These are phyloP conservation scores for Poronia punctata DNA, from an alignment of 495 filamentous ascomycete species.

Conservation along the genomic window DNA sequence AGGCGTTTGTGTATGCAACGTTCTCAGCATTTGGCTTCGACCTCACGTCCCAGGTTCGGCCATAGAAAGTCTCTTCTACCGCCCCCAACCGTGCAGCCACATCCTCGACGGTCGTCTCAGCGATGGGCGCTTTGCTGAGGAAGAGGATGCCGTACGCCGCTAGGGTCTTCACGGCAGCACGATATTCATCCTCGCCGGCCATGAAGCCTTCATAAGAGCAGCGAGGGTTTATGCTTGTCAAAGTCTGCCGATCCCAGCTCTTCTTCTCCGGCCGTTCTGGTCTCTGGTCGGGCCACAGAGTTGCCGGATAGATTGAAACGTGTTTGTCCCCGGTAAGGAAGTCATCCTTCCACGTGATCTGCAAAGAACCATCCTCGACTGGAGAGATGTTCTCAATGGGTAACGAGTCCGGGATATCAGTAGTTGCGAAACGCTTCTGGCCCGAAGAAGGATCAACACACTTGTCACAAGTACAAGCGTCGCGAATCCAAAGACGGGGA, in stretches of 20 bases:
- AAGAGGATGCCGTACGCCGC: conserved; percentile 64
- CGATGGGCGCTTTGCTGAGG: conserved; percentile 58
- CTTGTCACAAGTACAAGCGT: conserved; percentile 60
- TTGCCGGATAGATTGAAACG: conserved; percentile 12
- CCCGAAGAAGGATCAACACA: conserved; percentile 75
- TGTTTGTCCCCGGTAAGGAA: conserved; percentile 12
- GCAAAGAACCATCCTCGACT: conserved; percentile 35
- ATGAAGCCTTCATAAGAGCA: conserved; percentile 67
- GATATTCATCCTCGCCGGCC: conserved; percentile 33
- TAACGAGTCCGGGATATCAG: conserved; percentile 58
- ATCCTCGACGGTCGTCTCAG: conserved; percentile 54
- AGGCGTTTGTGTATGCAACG: conserved; percentile 77
- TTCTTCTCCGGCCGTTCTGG: conserved; percentile 3
- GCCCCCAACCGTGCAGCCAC: conserved; percentile 67
- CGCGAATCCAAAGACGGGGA: conserved; percentile 65
- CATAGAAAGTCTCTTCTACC: conserved; percentile 80
- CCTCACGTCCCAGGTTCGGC: conserved; percentile 80
- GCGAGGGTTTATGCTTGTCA: conserved; percentile 21
- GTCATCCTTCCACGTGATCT: conserved; percentile 49
- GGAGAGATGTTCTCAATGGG: conserved; percentile 22
- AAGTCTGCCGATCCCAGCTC: conserved; percentile 28
- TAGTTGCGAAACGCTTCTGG: conserved; percentile 73
- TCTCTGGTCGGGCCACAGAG: not conserved
- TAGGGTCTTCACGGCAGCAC: conserved; percentile 47
- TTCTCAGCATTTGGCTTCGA: conserved; percentile 74